Conservation (phyloP, 345 rosid genomes). For the Clarkia xantiana region DNA sequence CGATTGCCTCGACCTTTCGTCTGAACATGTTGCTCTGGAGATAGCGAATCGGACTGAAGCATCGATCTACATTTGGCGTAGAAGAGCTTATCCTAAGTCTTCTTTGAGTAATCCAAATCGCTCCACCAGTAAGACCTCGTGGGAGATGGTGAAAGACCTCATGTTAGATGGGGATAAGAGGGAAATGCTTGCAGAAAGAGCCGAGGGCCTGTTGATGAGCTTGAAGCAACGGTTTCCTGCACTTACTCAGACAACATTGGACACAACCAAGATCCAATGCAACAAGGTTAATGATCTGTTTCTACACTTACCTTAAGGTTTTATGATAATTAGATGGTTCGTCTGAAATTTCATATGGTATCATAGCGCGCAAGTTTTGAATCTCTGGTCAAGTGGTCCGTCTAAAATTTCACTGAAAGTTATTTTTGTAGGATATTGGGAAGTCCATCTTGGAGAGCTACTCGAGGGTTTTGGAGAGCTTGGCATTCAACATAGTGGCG, state of each 20-base stretch:
- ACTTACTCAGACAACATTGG: constrained; percentile 74
- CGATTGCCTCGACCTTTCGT: constrained; percentile 79
- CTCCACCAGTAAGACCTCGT: constrained; percentile 54
- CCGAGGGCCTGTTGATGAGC: constrained; percentile 76
- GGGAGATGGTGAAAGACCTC: constrained; percentile 87
- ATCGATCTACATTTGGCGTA: constrained; percentile 67
- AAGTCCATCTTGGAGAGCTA: constrained; percentile 93
- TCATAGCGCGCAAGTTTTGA: too few relatives aligned
- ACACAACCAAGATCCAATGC: constrained; percentile 83
- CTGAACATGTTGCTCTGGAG: constrained; percentile 72
- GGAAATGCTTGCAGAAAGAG: constrained; percentile 80
- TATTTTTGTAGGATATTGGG: constrained; percentile 59
- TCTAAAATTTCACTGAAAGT: too few relatives aligned
- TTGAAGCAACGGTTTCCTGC: constrained; percentile 83
- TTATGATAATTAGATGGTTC: too few relatives aligned
- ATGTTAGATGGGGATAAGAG: constrained; percentile 80
- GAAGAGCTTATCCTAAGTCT: constrained; percentile 49
- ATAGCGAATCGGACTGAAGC: constrained; percentile 91
- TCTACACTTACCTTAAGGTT: too few relatives aligned
- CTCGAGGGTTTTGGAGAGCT: constrained; percentile 81
- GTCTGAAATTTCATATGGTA: too few relatives aligned
- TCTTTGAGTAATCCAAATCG: constrained; percentile 26
- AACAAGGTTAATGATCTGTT: constrained; percentile 45
- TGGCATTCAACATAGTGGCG: constrained; percentile 76
- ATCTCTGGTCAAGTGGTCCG: too few relatives aligned